These are phyloP conservation scores for Ashbya aceris DNA, from an alignment of 1,139 yeast species.

Conservation along the genomic window DNA sequence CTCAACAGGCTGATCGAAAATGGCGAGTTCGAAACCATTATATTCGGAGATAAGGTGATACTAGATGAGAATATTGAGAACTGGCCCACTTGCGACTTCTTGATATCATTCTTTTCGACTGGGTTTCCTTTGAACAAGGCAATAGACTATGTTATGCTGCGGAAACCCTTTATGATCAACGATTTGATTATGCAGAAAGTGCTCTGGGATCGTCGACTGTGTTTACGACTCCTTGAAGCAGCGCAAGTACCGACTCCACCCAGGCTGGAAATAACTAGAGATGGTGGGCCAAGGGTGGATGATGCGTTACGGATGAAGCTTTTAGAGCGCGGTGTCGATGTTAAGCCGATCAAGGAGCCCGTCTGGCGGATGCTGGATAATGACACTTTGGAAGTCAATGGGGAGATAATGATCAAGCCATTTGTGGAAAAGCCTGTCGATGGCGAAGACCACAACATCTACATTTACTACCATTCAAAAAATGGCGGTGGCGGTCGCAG, in stretches of 20 bases:
- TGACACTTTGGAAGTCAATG: constrained; percentile 76
- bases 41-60: constrained; percentile 95
- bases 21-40: constrained; percentile 93
- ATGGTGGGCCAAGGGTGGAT: constrained; percentile 90
- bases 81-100: constrained; percentile 98
- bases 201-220: constrained; percentile 92
- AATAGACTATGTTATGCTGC: constrained; percentile 74
- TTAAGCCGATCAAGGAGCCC: constrained; percentile 51
- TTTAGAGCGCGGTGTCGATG: constrained; percentile 49
- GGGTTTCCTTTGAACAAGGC: constrained; percentile 98
- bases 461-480: constrained; percentile 77
- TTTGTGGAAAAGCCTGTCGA: constrained; percentile 98
- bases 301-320: constrained; percentile 50
- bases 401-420: constrained; percentile 67
- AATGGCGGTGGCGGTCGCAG: constrained; percentile 98
- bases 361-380: constrained; percentile 79
- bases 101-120: constrained; percentile 84
- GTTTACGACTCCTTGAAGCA: constrained; percentile 69
- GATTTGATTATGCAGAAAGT: constrained; percentile 88
- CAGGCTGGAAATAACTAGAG: constrained; percentile 82
- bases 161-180: constrained; percentile 85
- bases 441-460: constrained; percentile 97
- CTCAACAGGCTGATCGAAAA: constrained; percentile 79
- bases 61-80: constrained; percentile 87
- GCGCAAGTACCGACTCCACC: constrained; percentile 83